phyloP scores from a whole-genome alignment of 345 rosid genomes.

The Heritiera fomes region DNA sequence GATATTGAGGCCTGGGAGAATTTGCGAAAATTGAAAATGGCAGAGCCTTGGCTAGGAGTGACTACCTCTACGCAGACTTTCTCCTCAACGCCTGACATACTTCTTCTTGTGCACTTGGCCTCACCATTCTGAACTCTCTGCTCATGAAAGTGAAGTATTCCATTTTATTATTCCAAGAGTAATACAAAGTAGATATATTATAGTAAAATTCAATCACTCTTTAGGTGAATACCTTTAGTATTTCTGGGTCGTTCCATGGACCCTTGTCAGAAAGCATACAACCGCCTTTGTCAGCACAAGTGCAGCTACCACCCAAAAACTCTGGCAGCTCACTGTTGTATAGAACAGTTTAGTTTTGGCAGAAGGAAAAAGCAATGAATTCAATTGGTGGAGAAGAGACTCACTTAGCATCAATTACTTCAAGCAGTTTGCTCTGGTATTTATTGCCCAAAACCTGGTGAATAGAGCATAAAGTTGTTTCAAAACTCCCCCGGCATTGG shows the following conservation, averaged over 20 bases:
- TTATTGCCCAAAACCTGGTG: slow-evolving; percentile 86
- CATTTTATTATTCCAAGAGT: neutral
- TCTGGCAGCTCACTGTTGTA: slow-evolving; percentile 76
- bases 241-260: slow-evolving; percentile 86
- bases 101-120: slow-evolving; percentile 49
- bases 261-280: slow-evolving; percentile 96
- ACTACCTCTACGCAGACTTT: slow-evolving; percentile 34
- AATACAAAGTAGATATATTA: neutral
- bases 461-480: slow-evolving; percentile 8
- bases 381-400: slow-evolving; percentile 5
- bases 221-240: slow-evolving; percentile 51
- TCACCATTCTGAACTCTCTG: slow-evolving; percentile 78
- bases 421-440: slow-evolving; percentile 91
- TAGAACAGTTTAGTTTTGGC: neutral
- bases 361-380: no score
- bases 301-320: slow-evolving; percentile 87
- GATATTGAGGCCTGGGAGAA: neutral
- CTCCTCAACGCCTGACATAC: slow-evolving; percentile 52
- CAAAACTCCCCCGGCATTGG: no score
- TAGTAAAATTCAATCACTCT: neutral
- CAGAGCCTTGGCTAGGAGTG: neutral
- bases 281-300: slow-evolving; percentile 83
- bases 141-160: neutral
- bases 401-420: slow-evolving; percentile 73
- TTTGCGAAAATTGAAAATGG: neutral